Conservation (phyloP, 2,329 filamentous ascomycete genomes). For the Bipolaris oryzae region DNA sequence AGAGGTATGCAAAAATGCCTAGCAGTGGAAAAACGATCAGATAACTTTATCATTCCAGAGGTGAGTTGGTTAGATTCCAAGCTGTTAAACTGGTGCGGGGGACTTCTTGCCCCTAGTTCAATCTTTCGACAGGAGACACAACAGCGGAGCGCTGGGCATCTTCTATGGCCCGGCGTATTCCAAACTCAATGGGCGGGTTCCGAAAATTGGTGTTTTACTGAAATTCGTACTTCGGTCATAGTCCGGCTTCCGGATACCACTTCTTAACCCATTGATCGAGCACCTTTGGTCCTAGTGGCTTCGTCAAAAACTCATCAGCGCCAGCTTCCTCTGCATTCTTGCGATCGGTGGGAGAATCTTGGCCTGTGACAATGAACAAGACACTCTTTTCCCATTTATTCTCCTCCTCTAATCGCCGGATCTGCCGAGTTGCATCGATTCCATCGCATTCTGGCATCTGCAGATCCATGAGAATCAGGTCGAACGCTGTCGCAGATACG, state of each 20-base stretch:
- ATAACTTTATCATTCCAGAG: neutral
- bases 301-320: slow-evolving; percentile 40
- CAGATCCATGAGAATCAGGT: slow-evolving; percentile 51
- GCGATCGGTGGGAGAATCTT: slow-evolving; percentile 38
- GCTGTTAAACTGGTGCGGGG: neutral
- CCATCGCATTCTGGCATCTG: slow-evolving; percentile 52
- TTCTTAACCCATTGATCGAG: slow-evolving; percentile 32
- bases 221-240: slow-evolving; percentile 2
- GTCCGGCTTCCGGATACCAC: slow-evolving; percentile 25
- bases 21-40: neutral
- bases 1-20: neutral
- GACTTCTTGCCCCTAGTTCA: neutral
- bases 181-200: neutral
- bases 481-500: slow-evolving; percentile 25
- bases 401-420: slow-evolving; percentile 41
- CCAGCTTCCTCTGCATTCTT: slow-evolving; percentile 34
- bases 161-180: too few relatives aligned
- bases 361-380: slow-evolving; percentile 45
- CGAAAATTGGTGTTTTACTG: neutral
- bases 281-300: slow-evolving; percentile 40
- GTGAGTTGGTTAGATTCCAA: neutral
- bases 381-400: slow-evolving; percentile 30
- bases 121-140: neutral
- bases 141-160: too few relatives aligned
- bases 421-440: slow-evolving; percentile 43